A percentile compares a stretch with the other conserved stretches of the same genome.
Evolutionary conservation across 139 green algal species (phyloP).

Genomic region (Closterium sp.): DNA sequence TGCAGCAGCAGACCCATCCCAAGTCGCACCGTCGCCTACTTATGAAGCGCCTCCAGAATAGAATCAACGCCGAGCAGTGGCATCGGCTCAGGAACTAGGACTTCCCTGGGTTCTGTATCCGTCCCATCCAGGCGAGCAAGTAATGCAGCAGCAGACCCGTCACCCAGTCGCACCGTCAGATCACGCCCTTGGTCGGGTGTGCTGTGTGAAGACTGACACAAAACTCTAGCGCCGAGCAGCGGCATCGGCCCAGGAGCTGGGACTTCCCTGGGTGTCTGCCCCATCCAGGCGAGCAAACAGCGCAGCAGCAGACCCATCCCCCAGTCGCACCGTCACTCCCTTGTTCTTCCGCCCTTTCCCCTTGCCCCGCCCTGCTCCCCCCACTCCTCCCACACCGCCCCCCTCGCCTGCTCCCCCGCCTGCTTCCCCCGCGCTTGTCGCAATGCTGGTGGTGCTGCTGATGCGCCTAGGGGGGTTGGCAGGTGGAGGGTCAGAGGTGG

Average conservation of each 20-base stretch:
- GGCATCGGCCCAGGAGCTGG: neutral
- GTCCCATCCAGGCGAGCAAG: too few species aligned
- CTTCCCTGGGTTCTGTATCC: too few species aligned
- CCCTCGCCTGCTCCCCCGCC: neutral
- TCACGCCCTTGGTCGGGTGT: too few species aligned
- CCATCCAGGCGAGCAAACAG: neutral
- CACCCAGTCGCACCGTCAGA: too few species aligned
- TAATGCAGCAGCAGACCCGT: neutral
- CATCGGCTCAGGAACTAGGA: too few species aligned
- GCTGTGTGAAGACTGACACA: too few species aligned
- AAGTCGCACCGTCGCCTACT: too few species aligned
- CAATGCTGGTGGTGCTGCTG: neutral
- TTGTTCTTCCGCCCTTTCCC: conserved; percentile 11
- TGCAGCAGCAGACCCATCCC: too few species aligned
- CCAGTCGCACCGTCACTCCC: conserved; percentile 3
- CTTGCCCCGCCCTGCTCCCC: neutral
- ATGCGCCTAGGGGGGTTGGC: neutral
- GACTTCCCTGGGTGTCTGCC: neutral
- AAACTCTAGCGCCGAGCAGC: neutral
- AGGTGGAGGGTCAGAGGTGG: neutral
- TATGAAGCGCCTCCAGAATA: too few species aligned
- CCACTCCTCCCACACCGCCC: neutral
- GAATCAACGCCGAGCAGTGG: too few species aligned
- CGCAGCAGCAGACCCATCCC: conserved; percentile 2
- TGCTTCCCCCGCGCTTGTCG: neutral